Percentiles rank a stretch among this genome's conserved stretches.
phyloP scores from a whole-genome alignment of 75 land plant genomes.

The Pseudotsuga menziesii region DNA sequence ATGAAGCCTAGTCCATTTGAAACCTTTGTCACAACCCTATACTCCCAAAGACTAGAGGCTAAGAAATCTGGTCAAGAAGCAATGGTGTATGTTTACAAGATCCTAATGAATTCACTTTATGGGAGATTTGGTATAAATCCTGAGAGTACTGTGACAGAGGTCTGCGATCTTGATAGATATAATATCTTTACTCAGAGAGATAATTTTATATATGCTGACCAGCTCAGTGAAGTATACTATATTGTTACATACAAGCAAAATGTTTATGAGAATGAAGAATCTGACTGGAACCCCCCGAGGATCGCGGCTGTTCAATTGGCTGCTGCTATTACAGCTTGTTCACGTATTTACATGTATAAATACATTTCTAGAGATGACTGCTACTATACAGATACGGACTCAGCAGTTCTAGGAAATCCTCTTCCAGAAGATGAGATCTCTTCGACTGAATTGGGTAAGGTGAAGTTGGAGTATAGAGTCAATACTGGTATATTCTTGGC shows the following conservation, averaged over 20 bases:
- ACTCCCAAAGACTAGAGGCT: not conserved
- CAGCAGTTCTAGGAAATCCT: not conserved
- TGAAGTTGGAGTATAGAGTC: not conserved
- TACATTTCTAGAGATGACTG: not conserved
- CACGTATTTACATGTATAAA: not conserved
- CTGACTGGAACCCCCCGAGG: not conserved
- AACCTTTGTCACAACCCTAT: not conserved
- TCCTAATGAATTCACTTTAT: too few species aligned
- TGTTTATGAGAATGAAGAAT: not conserved
- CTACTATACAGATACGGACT: not conserved
- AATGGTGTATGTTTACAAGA: not conserved
- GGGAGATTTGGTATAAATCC: too few species aligned
- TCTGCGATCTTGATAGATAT: not conserved
- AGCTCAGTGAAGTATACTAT: not conserved
- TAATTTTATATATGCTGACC: not conserved
- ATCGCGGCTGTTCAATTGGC: not conserved
- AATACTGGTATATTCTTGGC: not conserved
- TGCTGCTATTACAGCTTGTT: not conserved
- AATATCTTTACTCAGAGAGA: not conserved
- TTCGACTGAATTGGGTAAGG: not conserved
- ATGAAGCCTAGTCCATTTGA: not conserved
- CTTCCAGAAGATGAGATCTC: too few species aligned
- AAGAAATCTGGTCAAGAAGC: not conserved
- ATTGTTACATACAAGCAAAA: not conserved
- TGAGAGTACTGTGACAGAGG: too few species aligned